phyloP scores from a whole-genome alignment of 192 early-diverging fungal species.

The Coemansia sp. region DNA sequence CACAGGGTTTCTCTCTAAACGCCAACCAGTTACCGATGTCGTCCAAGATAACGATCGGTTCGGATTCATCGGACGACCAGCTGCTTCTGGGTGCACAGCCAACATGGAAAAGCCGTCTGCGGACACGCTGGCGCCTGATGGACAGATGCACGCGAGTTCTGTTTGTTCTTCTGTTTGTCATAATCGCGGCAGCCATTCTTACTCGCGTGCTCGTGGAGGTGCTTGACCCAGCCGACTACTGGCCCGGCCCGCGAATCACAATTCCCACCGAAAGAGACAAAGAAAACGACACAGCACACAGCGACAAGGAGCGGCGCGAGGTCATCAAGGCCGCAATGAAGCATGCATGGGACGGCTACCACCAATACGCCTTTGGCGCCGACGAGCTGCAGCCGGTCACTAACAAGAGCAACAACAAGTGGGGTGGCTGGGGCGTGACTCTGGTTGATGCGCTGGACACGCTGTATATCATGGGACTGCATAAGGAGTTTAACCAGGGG shows the following conservation, averaged over 20 bases:
- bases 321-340: constrained; percentile 47
- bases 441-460: constrained; percentile 89
- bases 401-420: constrained; percentile 46
- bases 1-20: not conserved
- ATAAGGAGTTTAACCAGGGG: constrained; percentile 74
- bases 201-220: constrained; percentile 33
- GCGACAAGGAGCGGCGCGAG: constrained; percentile 34
- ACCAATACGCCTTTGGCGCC: constrained; percentile 44
- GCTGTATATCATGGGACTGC: constrained; percentile 79
- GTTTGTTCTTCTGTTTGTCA: constrained; percentile 22
- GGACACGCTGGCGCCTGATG: constrained; percentile 33
- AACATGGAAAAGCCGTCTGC: constrained; percentile 22
- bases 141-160: constrained; percentile 36
- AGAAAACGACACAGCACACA: constrained; percentile 16
- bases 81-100: constrained; percentile 24
- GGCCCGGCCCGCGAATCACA: constrained; percentile 34
- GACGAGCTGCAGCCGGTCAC: constrained; percentile 54
- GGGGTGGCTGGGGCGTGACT: constrained; percentile 61
- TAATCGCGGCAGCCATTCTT: constrained; percentile 17
- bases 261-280: constrained; percentile 29
- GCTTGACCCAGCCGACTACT: constrained; percentile 33
- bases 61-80: constrained; percentile 20
- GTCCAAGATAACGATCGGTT: constrained; percentile 22
- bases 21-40: constrained; percentile 11
- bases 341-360: constrained; percentile 55